A percentile compares a stretch with the other conserved stretches of the same genome.
phyloP scores from a whole-genome alignment of 805 yeast genomes.

The Starmera caribaea region DNA sequence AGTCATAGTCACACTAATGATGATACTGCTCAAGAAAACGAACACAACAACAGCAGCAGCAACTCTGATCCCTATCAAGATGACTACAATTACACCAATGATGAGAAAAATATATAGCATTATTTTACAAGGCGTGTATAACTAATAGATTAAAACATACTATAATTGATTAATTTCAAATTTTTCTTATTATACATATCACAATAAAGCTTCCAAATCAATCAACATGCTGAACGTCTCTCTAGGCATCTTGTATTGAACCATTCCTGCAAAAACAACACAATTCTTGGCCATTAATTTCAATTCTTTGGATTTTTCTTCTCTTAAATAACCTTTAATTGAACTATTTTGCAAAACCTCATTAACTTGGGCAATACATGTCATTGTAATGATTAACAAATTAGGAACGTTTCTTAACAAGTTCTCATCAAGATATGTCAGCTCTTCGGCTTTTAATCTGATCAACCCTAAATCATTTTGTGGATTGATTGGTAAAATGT shows the following conservation, averaged over 20 bases:
- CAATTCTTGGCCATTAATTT: constrained; percentile 69
- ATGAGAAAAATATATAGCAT: background rate
- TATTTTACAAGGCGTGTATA: background rate
- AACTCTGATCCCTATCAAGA: constrained; percentile 2
- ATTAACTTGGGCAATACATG: constrained; percentile 53
- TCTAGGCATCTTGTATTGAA: constrained; percentile 83
- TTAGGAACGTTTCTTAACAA: constrained; percentile 74
- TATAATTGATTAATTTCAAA: background rate
- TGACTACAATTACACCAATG: background rate
- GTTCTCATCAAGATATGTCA: constrained; percentile 54
- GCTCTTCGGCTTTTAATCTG: constrained; percentile 61
- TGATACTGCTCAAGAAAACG: constrained; percentile 2
- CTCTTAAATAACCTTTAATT: constrained; percentile 37
- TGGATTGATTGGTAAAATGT: constrained; percentile 52
- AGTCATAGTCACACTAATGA: constrained; percentile 2
- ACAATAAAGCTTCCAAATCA: constrained; percentile 42
- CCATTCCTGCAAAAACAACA: constrained; percentile 92
- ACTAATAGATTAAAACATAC: background rate
- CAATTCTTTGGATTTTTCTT: constrained; percentile 45
- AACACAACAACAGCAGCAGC: constrained; percentile 1
- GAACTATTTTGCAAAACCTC: constrained; percentile 27
- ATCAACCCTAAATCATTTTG: constrained; percentile 25
- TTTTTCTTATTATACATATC: background rate
- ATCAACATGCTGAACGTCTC: constrained; percentile 69
- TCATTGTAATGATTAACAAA: constrained; percentile 73